Conservation (phyloP, 306 rosid species). For the Lathyrus aphaca region DNA sequence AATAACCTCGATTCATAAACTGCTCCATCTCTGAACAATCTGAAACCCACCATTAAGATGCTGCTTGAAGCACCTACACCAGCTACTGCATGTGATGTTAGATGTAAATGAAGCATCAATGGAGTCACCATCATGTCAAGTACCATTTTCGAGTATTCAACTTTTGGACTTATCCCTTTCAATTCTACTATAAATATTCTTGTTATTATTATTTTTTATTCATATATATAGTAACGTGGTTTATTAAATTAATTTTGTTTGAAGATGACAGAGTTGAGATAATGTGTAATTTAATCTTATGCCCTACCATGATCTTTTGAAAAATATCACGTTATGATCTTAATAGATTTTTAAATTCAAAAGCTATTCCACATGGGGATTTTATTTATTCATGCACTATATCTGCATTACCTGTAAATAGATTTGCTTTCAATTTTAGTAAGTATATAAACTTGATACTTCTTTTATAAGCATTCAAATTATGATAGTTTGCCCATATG, state of each 20-base stretch:
- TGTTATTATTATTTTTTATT: too few relatives aligned
- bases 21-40: slow-evolving; percentile 38
- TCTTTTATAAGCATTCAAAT: too few relatives aligned
- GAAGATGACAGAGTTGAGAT: not conserved
- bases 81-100: slow-evolving; percentile 31
- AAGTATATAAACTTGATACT: too few relatives aligned
- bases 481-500: too few relatives aligned
- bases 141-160: slow-evolving; percentile 25
- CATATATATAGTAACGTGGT: too few relatives aligned
- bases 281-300: not conserved
- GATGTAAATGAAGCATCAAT: slow-evolving; percentile 37
- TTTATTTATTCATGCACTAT: not conserved
- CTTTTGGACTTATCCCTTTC: not conserved
- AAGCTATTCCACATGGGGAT: not conserved
- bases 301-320: not conserved
- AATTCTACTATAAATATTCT: not conserved
- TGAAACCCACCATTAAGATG: slow-evolving; percentile 29
- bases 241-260: not conserved
- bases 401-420: not conserved
- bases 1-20: slow-evolving; percentile 49
- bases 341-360: not conserved
- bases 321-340: not conserved
- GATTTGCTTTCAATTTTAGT: not conserved
- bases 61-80: slow-evolving; percentile 37
- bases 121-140: slow-evolving; percentile 33